Evolutionary conservation across 2,329 filamentous ascomycete species (phyloP).

Genomic region (Stagonosporopsis vannaccii): DNA sequence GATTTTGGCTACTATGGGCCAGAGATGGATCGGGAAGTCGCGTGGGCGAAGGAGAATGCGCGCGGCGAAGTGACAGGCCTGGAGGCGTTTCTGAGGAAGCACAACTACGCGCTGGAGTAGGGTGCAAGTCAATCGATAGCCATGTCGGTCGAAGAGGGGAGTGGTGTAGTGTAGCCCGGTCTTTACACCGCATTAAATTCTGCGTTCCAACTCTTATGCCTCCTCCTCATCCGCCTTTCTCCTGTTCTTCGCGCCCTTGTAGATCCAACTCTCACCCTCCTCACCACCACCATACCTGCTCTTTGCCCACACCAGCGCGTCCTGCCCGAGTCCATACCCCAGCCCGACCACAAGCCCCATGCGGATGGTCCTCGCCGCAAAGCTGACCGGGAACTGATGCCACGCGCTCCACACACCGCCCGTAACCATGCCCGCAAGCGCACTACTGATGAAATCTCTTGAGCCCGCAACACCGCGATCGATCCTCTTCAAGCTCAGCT

Average conservation of each 20-base stretch:
- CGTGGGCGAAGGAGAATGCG: slow-evolving; percentile 36
- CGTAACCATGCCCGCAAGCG: slow-evolving; percentile 81
- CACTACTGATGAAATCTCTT: slow-evolving; percentile 78
- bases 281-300: slow-evolving; percentile 19
- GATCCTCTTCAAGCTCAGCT: slow-evolving; percentile 39
- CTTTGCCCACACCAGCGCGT: slow-evolving; percentile 71
- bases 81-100: slow-evolving; percentile 38
- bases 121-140: background rate
- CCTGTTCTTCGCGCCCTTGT: slow-evolving; percentile 50
- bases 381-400: slow-evolving; percentile 79
- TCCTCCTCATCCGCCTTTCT: background rate
- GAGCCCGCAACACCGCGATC: slow-evolving; percentile 47
- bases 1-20: slow-evolving; percentile 44
- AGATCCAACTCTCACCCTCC: slow-evolving; percentile 51
- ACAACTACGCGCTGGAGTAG: slow-evolving; percentile 31
- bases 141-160: background rate
- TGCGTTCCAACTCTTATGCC: background rate
- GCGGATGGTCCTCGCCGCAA: slow-evolving; percentile 69
- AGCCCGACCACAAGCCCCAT: slow-evolving; percentile 81
- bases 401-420: slow-evolving; percentile 87
- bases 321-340: slow-evolving; percentile 81
- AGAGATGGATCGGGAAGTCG: slow-evolving; percentile 30
- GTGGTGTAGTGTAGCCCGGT: background rate
- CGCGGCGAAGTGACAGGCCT: slow-evolving; percentile 34
- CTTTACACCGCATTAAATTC: background rate